A percentile compares a stretch with the other conserved stretches of the same genome.
Evolutionary conservation across 2,329 filamentous ascomycete species (phyloP).

Genomic region (Colletotrichum euphorbiae): DNA sequence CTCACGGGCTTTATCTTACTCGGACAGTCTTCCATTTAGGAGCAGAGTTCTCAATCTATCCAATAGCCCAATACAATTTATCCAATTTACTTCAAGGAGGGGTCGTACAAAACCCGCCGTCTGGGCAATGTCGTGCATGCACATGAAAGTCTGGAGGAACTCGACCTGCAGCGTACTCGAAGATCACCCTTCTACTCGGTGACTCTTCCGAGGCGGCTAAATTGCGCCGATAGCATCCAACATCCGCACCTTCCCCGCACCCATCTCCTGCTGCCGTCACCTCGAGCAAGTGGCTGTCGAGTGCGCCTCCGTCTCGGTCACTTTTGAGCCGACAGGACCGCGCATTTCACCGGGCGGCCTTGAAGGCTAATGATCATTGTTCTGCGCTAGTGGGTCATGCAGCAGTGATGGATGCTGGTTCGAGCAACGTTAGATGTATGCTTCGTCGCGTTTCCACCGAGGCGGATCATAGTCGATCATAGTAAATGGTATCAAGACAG

Average conservation of each 20-base stretch:
- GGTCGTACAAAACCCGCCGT: not conserved
- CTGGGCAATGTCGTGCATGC: slow-evolving; percentile 12
- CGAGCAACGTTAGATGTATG: too few relatives aligned
- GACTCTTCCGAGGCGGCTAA: not conserved
- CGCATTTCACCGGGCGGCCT: not conserved
- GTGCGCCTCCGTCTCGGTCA: not conserved
- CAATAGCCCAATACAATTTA: not conserved
- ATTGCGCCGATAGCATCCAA: not conserved
- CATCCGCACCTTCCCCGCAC: not conserved
- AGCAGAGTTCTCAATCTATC: not conserved
- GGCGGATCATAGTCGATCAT: not conserved
- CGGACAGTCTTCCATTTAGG: too few relatives aligned
- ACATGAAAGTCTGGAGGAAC: not conserved
- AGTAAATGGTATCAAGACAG: too few relatives aligned
- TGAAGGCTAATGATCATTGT: not conserved
- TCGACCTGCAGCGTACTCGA: not conserved
- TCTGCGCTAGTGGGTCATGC: too few relatives aligned
- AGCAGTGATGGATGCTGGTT: too few relatives aligned
- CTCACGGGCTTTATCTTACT: not conserved
- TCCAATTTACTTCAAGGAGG: not conserved
- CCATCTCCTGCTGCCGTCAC: not conserved
- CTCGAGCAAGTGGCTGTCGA: not conserved
- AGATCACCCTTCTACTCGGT: not conserved
- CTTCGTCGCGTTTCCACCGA: not conserved
- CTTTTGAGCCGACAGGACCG: not conserved